A percentile compares a stretch with the other conserved stretches of the same genome.
Conservation (phyloP, 345 rosid species). For the Heritiera fomes region DNA sequence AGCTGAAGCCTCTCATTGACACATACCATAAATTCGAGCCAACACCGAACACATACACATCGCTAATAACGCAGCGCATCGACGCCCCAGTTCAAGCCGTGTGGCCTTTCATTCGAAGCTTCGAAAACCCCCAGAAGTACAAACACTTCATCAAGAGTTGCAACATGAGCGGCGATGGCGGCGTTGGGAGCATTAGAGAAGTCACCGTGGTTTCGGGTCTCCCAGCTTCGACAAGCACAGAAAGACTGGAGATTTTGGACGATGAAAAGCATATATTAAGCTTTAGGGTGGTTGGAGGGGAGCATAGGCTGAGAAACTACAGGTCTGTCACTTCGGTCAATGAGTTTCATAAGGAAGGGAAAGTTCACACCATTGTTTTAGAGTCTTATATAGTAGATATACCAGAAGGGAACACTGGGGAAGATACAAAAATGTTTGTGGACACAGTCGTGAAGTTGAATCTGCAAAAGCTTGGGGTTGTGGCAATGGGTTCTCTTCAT, state of each 20-base stretch:
- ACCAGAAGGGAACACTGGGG: conserved; percentile 75
- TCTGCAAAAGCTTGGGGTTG: conserved; percentile 79
- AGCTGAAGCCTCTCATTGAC: conserved; percentile 52
- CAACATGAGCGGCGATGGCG: conserved; percentile 53
- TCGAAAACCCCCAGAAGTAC: conserved; percentile 71
- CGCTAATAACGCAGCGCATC: conserved; percentile 70
- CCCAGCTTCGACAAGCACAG: conserved; percentile 92
- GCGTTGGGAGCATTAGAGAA: conserved; percentile 69
- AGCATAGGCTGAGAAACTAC: conserved; percentile 75
- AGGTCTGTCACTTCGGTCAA: conserved; percentile 76
- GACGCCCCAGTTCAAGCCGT: conserved; percentile 60
- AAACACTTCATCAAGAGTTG: conserved; percentile 86
- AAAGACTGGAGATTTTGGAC: conserved; percentile 73
- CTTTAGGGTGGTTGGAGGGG: conserved; percentile 83
- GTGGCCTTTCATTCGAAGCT: conserved; percentile 70
- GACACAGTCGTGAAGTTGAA: conserved; percentile 93
- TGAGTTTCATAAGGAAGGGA: conserved; percentile 49
- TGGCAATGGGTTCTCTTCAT: conserved; percentile 48
- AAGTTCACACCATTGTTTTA: conserved; percentile 60
- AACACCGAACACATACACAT: conserved; percentile 58
- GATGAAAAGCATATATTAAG: conserved; percentile 66
- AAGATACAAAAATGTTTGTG: conserved; percentile 82
- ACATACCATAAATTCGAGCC: conserved; percentile 60
- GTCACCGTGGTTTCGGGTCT: conserved; percentile 76
- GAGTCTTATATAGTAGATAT: conserved; percentile 85